Evolutionary conservation across 202 grass and related monocot species (phyloP).

Genomic region (Bolboschoenoplectus hybrid): DNA sequence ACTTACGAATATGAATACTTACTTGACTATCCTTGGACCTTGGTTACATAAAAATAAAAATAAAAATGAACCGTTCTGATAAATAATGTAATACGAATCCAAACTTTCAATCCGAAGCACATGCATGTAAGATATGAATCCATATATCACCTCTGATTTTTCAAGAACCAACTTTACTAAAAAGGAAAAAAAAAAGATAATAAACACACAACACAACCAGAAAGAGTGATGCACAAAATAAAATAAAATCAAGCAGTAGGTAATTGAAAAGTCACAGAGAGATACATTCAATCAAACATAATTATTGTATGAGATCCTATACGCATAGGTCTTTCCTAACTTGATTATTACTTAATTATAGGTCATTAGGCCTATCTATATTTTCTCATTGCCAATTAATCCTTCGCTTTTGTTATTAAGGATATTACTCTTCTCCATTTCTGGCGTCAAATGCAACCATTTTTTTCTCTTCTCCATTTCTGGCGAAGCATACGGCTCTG

Average conservation of each 20-base stretch:
- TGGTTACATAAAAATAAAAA: too few species aligned
- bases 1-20: too few species aligned
- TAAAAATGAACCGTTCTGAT: too few species aligned
- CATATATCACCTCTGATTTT: too few species aligned
- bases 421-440: slow-evolving; percentile 1
- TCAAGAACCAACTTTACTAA: too few species aligned
- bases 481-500: too few species aligned
- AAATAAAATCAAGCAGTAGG: background rate
- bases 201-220: background rate
- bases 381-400: slow-evolving; percentile 21
- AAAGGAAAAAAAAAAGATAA: too few species aligned
- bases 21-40: too few species aligned
- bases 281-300: background rate
- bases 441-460: background rate
- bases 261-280: slow-evolving; percentile 3
- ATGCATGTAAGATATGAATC: too few species aligned
- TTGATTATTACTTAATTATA: background rate
- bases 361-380: background rate
- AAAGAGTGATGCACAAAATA: background rate
- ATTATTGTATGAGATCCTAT: background rate
- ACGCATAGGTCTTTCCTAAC: background rate
- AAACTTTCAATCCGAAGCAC: too few species aligned
- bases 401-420: background rate
- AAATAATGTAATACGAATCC: too few species aligned
- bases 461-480: background rate